Evolutionary conservation across 441 rosid genomes (phyloP).

Genomic region (Croton laevigatus): DNA sequence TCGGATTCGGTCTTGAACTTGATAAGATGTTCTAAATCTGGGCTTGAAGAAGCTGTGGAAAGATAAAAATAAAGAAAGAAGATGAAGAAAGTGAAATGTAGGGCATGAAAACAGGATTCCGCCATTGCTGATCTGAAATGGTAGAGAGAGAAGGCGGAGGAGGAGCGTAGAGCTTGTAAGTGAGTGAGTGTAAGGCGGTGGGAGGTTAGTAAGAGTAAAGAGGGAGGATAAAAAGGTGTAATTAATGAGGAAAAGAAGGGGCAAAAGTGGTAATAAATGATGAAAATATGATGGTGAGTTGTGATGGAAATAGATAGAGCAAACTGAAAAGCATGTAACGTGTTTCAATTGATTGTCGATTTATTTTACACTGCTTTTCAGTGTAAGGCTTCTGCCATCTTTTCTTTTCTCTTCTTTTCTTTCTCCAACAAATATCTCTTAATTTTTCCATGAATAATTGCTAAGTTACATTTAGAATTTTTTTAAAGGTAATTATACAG

Average conservation of each 20-base stretch:
- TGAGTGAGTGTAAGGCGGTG: neutral
- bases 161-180: neutral
- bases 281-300: conserved; percentile 1
- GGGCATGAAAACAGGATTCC: conserved; percentile 21
- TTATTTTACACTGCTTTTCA: too few relatives aligned
- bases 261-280: conserved; percentile 11
- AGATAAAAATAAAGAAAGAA: conserved; percentile 24
- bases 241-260: conserved; percentile 23
- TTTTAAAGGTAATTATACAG: too few relatives aligned
- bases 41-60: conserved; percentile 34
- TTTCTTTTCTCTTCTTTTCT: too few relatives aligned
- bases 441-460: too few relatives aligned
- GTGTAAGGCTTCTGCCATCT: too few relatives aligned
- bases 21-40: conserved; percentile 51
- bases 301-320: conserved; percentile 6
- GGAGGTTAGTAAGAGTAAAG: neutral
- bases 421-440: too few relatives aligned
- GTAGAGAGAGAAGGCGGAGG: conserved; percentile 20
- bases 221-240: conserved; percentile 17
- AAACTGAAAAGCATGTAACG: conserved; percentile 20
- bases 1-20: conserved; percentile 58
- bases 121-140: conserved; percentile 44
- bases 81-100: conserved; percentile 22
- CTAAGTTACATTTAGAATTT: too few relatives aligned
- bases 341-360: neutral